Base-by-base conservation (phyloP, 768 basidiomycete species). In the Phylloporus arenicola region DNA sequence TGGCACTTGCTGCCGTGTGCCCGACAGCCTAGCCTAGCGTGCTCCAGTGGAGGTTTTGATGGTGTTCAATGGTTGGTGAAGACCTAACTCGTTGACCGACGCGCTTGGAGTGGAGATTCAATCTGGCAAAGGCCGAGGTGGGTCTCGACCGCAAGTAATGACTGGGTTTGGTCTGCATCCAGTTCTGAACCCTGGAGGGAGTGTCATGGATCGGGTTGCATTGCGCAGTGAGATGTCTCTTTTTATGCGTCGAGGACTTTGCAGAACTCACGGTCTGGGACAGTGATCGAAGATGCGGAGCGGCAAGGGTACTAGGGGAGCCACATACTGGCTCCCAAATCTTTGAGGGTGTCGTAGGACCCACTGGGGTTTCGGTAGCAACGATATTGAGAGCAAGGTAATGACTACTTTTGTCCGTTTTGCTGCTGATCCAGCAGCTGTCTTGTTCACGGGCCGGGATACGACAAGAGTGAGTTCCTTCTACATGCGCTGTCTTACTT, bases 181-280 rank as follows among this genome's bases (percentile, higher is more conserved):
- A 98, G 92, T 99, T 86, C 65, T 98, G 52, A 99, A 99, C 68
- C 95, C 96, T 1, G 95, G 95, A 22, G 96, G 96, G 35, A 97
- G 94, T 47, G 88, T 97, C 44, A 99, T 98, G 67, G 96, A 99
- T 67, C 82, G 96, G 27, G 95, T 98, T n/a, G 95, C 94, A 0
- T 67, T 97, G 52, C 80, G 83, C 66, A 91, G 94, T 96, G 61
- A 52, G 81, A 57, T 14, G 9, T 0, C 7, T n/a, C 9, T 4
- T 12, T 19, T 37, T 51, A 43, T 43, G 31, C 53, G 35, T 43
- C 27, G 1, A 4, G 3, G 19, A 54, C 24, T 29, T 12, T 30
- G 29, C 29, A 30, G 11, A 31, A 13, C 30, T 37, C 17, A 19
- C 6, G 9, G 9, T 2, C 17, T 14, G 7, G 35, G 24, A 16